These are phyloP conservation scores for Penicillium crustosum DNA, from an alignment of 2,329 filamentous ascomycete genomes.

Conservation along the genomic window DNA sequence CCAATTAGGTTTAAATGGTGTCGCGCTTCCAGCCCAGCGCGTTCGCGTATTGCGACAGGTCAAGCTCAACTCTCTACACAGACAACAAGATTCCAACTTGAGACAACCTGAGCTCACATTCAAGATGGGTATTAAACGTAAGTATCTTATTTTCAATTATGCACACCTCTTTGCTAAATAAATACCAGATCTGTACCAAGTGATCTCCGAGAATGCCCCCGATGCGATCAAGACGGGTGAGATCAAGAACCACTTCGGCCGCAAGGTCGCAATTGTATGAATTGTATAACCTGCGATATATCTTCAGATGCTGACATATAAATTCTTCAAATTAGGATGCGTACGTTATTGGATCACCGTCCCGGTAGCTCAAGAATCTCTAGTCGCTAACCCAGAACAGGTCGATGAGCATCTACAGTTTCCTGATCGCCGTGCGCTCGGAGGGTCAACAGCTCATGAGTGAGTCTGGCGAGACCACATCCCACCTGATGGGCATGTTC, in stretches of 20 bases:
- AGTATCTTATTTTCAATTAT: slow-evolving; percentile 28
- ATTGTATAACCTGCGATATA: neutral
- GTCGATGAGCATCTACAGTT: slow-evolving; percentile 99
- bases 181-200: slow-evolving; percentile 65
- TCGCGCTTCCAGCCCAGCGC: slow-evolving; percentile 18
- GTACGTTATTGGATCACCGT: slow-evolving; percentile 38
- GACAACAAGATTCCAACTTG: neutral
- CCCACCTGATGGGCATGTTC: slow-evolving; percentile 98
- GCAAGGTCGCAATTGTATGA: slow-evolving; percentile 90
- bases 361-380: neutral
- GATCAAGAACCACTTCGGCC: slow-evolving; percentile 98
- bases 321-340: slow-evolving; percentile 52
- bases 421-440: slow-evolving; percentile 94
- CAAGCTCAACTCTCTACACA: slow-evolving; percentile 4
- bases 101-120: neutral
- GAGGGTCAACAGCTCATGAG: slow-evolving; percentile 95
- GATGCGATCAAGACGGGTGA: slow-evolving; percentile 93
- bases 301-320: slow-evolving; percentile 20
- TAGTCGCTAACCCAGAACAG: slow-evolving; percentile 44
- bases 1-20: slow-evolving; percentile 21
- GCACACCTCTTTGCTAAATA: slow-evolving; percentile 53
- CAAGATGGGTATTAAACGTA: slow-evolving; percentile 55
- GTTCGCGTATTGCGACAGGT: slow-evolving; percentile 15
- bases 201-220: slow-evolving; percentile 91
- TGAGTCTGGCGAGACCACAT: slow-evolving; percentile 93